A percentile compares a stretch with the other conserved stretches of the same genome.
Evolutionary conservation across 768 basidiomycete genomes (phyloP).

Genomic region (Rhizopogon vesiculosus): DNA sequence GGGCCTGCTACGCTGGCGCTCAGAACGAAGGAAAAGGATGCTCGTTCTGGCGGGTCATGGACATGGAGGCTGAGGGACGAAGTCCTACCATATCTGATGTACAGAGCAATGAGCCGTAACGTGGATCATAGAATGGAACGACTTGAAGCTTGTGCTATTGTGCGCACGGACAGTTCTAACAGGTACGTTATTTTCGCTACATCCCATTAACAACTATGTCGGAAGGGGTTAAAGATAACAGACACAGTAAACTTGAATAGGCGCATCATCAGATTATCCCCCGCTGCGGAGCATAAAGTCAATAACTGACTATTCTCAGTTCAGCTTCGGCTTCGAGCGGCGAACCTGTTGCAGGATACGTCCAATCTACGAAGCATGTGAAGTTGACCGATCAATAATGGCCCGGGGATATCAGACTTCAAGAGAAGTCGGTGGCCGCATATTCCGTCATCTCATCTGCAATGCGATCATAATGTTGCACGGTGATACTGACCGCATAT

Average conservation of each 20-base stretch:
- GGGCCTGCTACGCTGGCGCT: slow-evolving; percentile 69
- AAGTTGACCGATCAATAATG: too few species aligned
- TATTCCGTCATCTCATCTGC: not conserved
- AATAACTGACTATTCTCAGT: not conserved
- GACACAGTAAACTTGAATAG: too few species aligned
- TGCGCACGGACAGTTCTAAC: not conserved
- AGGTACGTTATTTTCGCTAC: not conserved
- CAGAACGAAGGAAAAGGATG: slow-evolving; percentile 86
- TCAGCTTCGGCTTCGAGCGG: not conserved
- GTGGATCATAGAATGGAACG: not conserved
- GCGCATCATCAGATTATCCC: not conserved
- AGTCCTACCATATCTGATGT: slow-evolving; percentile 37
- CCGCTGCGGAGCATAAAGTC: not conserved
- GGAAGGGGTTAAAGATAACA: too few species aligned
- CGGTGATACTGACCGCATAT: not conserved
- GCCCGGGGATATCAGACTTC: not conserved
- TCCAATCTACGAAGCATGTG: not conserved
- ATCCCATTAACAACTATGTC: not conserved
- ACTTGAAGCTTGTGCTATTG: not conserved
- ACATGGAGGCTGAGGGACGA: slow-evolving; percentile 63
- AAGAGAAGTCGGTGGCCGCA: not conserved
- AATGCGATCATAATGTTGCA: not conserved
- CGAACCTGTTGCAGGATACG: not conserved
- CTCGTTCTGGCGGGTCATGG: slow-evolving; percentile 68
- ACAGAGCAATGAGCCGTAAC: not conserved